Percentiles rank a stretch among this genome's conserved stretches.
These are phyloP conservation scores for Perilla frutescens DNA, from an alignment of 257 asterid species.

Conservation along the genomic window DNA sequence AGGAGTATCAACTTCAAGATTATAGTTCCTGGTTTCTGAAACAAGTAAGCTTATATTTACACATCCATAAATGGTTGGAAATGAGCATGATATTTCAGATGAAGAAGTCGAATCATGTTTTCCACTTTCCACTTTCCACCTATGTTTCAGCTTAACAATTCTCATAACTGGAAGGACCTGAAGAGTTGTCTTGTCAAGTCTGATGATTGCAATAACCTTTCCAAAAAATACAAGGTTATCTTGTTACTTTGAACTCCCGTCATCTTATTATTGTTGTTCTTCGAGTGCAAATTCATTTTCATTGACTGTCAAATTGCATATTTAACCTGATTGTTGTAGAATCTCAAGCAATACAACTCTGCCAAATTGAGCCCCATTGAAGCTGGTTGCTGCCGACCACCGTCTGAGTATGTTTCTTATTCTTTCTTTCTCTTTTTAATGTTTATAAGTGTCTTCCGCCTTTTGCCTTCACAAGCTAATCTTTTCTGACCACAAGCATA, in stretches of 20 bases:
- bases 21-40: conserved; percentile 92
- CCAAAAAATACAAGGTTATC: conserved; percentile 73
- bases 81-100: background rate
- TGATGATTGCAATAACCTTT: conserved; percentile 69
- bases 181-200: conserved; percentile 88
- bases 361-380: conserved; percentile 88
- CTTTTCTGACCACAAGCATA: background rate
- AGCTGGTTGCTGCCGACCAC: conserved; percentile 97
- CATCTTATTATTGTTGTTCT: background rate
- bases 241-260: conserved; percentile 13
- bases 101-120: background rate
- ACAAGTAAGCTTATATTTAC: conserved; percentile 52
- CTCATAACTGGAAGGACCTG: conserved; percentile 78
- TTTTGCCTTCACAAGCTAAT: background rate
- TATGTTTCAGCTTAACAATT: conserved; percentile 71
- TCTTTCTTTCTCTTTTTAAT: conserved; percentile 19
- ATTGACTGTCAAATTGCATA: conserved; percentile 2
- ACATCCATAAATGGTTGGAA: background rate
- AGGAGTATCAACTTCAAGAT: conserved; percentile 94
- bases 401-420: conserved; percentile 67
- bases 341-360: conserved; percentile 56
- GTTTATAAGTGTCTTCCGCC: background rate
- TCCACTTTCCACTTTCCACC: conserved; percentile 4
- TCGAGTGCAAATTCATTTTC: background rate
- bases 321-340: conserved; percentile 51